A percentile compares a stretch with the other conserved stretches of the same genome.
Evolutionary conservation across 208 protist genomes (phyloP).

Genomic region (Angomonas deanei): DNA sequence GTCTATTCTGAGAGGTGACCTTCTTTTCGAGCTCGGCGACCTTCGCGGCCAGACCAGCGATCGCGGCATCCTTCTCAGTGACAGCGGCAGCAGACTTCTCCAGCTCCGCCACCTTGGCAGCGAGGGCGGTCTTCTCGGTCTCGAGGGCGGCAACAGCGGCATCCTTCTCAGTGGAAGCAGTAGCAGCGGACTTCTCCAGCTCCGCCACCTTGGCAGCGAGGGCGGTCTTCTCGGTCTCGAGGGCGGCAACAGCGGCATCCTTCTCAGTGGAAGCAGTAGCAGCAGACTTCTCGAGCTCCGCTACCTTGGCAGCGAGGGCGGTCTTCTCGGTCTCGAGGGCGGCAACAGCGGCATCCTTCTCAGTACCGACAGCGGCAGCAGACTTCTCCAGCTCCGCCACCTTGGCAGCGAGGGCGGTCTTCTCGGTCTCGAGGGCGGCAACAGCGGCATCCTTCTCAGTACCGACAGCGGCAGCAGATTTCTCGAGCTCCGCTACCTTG

Average conservation of each 20-base stretch:
- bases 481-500: background rate
- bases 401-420: background rate
- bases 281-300: background rate
- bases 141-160: background rate
- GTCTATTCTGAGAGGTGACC: too few species aligned
- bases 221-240: too few species aligned
- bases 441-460: background rate
- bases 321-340: background rate
- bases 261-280: background rate
- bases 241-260: slow-evolving; percentile 2
- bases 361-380: background rate
- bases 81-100: background rate
- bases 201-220: background rate
- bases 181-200: background rate
- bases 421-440: background rate
- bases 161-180: background rate
- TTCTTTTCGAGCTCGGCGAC: too few species aligned
- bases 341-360: background rate
- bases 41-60: background rate
- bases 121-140: too few species aligned
- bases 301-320: background rate
- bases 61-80: background rate
- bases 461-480: background rate
- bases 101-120: background rate
- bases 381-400: background rate